These are phyloP conservation scores for Amanita pseudoporphyria DNA, from an alignment of 768 basidiomycete genomes.

Conservation along the genomic window DNA sequence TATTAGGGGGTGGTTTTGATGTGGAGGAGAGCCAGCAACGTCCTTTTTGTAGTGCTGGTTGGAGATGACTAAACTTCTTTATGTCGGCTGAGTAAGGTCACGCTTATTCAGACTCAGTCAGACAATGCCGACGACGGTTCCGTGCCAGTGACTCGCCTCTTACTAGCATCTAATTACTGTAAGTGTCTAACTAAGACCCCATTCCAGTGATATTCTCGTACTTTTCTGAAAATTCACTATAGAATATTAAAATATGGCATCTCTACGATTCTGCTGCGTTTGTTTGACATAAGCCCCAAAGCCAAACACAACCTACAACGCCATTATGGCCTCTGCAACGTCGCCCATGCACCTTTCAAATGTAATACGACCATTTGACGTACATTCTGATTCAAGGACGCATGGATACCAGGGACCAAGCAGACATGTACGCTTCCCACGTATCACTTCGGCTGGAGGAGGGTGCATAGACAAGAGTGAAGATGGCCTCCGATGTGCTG, in stretches of 20 bases:
- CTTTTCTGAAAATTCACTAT: no score
- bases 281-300: not conserved
- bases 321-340: not conserved
- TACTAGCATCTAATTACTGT: not conserved
- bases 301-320: not conserved
- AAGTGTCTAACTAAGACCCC: not conserved
- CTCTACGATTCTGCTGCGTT: not conserved
- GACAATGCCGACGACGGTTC: not conserved
- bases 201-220: not conserved
- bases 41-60: constrained; percentile 2
- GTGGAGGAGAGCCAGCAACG: not conserved
- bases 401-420: constrained; percentile 31
- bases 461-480: constrained; percentile 60
- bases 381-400: constrained; percentile 32
- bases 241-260: not conserved
- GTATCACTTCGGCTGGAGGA: constrained; percentile 53
- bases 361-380: constrained; percentile 11
- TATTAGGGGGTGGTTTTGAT: not conserved
- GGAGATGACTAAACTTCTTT: constrained; percentile 3
- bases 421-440: constrained; percentile 48
- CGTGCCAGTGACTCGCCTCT: no score
- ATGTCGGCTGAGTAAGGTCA: constrained; percentile 5
- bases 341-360: not conserved
- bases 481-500: constrained; percentile 58
- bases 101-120: constrained; percentile 7